These are phyloP conservation scores for Backusella australiensis DNA, from an alignment of 192 early-diverging fungal genomes.

Conservation along the genomic window DNA sequence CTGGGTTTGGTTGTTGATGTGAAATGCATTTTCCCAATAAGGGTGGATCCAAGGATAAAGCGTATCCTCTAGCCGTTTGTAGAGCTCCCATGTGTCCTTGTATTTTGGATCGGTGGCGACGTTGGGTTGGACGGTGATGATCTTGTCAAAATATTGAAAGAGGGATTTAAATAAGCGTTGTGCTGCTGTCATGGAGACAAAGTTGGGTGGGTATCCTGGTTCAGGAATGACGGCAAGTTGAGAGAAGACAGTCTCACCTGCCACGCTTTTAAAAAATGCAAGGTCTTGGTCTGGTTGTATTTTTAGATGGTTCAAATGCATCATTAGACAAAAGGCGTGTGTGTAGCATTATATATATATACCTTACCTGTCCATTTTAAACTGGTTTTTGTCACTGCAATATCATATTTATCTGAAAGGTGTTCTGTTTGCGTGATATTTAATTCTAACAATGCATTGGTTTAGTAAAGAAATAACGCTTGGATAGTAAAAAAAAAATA, in stretches of 20 bases:
- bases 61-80: slow-evolving; percentile 12
- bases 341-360: background rate
- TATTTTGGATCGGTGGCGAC: background rate
- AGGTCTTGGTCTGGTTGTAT: background rate
- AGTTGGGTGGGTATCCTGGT: slow-evolving; percentile 5
- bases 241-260: background rate
- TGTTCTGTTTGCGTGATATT: background rate
- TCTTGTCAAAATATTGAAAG: slow-evolving; percentile 11
- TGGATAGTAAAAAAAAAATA: background rate
- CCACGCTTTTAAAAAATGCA: background rate
- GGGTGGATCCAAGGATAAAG: slow-evolving; percentile 28
- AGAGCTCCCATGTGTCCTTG: slow-evolving; percentile 20
- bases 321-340: too few relatives aligned
- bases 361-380: slow-evolving; percentile 6
- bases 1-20: slow-evolving; percentile 7
- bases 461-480: background rate
- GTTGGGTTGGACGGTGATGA: background rate
- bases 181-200: background rate
- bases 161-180: slow-evolving; percentile 21
- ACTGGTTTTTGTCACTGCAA: background rate
- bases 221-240: slow-evolving; percentile 4
- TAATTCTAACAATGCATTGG: background rate
- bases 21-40: slow-evolving; percentile 17
- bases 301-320: background rate
- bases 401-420: background rate